Base-by-base conservation (phyloP, 1,139 yeast species). In the Blastobotrys indianensis region DNA sequence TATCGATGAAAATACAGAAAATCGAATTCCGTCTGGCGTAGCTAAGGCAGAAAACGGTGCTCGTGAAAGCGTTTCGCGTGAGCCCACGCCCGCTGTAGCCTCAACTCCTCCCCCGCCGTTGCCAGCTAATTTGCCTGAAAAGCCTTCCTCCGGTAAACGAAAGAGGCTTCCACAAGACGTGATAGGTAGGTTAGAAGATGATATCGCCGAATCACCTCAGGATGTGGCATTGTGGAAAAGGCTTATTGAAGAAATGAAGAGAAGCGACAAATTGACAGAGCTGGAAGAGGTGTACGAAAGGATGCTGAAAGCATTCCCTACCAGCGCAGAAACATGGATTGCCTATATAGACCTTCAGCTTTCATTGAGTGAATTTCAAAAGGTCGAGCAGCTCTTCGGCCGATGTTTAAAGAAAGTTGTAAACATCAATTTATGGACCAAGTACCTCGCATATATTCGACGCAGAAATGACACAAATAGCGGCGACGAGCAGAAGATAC, bases 401-500 rank as follows among this genome's bases (percentile, higher is more conserved):
- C 70, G 79, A 48, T 78, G 85, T 54, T 71, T 87, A 48, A 74
- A 77, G 2, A 70, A 74, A 30, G 76, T 82, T 7, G 77, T 75
- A 41, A 75, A 79, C 55, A 80, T 85, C 35, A 77, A 77, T 31
- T 67, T 92, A 31, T 90, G 94, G 80, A 73, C 80, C 43, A 67
- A 77, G 33, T 92, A 92, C 62, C 77, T 92, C 32, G 79, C 78
- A 37, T 88, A 86, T 60, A 51, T 61, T 8, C 78, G 92, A 52
- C 73, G 92, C 51, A 82, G 80, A 36, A 85, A 88, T 61, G 86
- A 85, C 59, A 51, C 60, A 36, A 74, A 85, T 20, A 76, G 81
- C 42, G 82, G 92, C 2, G 94, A 94, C 23, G 94, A 85, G 56
- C 80, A 78, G 53, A 94, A 95, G 0, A 74, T 95, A 52, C 77